A percentile compares a stretch with the other conserved stretches of the same genome.
Conservation (phyloP, 306 rosid species). For the Vigna trinervia region DNA sequence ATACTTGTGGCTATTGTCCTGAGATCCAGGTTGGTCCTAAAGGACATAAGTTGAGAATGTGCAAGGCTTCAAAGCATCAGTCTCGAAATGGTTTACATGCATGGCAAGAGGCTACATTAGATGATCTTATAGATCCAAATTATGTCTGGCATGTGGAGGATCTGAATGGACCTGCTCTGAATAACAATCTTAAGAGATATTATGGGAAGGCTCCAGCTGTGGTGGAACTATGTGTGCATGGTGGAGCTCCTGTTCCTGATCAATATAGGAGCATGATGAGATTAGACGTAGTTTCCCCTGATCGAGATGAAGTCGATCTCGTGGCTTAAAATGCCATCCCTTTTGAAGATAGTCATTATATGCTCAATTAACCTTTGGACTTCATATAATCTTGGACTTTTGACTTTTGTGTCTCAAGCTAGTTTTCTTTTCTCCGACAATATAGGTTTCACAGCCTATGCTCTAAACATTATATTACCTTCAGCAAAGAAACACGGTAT, state of each 20-base stretch:
- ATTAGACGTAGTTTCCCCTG: constrained; percentile 81
- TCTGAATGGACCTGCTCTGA: constrained; percentile 58
- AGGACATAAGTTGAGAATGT: constrained; percentile 92
- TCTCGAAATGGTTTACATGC: constrained; percentile 89
- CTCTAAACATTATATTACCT: constrained; percentile 29
- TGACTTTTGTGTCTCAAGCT: constrained; percentile 25
- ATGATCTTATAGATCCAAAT: constrained; percentile 73
- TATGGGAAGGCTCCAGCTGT: constrained; percentile 93
- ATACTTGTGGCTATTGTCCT: constrained; percentile 85
- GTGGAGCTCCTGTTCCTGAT: constrained; percentile 76
- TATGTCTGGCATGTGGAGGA: constrained; percentile 89
- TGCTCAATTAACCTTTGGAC: constrained; percentile 27
- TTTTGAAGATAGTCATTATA: constrained; percentile 17
- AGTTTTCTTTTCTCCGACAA: constrained; percentile 19
- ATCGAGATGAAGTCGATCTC: constrained; percentile 80
- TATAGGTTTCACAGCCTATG: neutral
- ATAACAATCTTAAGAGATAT: constrained; percentile 81
- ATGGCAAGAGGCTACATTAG: constrained; percentile 87
- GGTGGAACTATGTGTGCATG: constrained; percentile 86
- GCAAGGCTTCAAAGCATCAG: constrained; percentile 90
- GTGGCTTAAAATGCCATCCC: constrained; percentile 55
- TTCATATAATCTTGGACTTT: constrained; percentile 19
- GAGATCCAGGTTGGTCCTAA: constrained; percentile 88
- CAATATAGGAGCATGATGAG: constrained; percentile 84
- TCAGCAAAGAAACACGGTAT: neutral